These are phyloP conservation scores for Metschnikowia continentalis DNA, from an alignment of 805 yeast species.

Conservation along the genomic window DNA sequence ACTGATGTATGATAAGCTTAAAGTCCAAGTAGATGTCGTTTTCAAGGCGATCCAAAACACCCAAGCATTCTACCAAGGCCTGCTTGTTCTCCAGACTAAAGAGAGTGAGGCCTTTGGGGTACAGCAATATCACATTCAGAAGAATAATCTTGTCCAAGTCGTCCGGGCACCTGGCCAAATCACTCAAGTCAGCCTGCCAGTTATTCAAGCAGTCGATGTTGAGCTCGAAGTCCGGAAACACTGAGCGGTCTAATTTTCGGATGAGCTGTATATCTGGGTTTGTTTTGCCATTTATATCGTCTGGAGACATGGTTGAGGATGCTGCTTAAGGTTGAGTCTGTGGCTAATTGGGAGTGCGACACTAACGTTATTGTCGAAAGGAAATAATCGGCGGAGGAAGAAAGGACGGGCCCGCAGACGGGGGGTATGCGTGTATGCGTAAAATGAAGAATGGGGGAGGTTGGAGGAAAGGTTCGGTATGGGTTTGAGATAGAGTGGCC, in stretches of 20 bases:
- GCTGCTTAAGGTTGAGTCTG: not conserved
- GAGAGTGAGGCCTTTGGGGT: slow-evolving; percentile 7
- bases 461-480: not conserved
- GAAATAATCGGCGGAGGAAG: not conserved
- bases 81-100: slow-evolving; percentile 7
- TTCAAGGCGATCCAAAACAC: slow-evolving; percentile 12
- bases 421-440: not conserved
- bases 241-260: slow-evolving; percentile 6
- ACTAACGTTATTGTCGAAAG: not conserved
- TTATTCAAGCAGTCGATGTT: slow-evolving; percentile 26
- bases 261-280: slow-evolving; percentile 2
- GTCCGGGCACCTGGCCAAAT: slow-evolving; percentile 19
- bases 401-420: no score
- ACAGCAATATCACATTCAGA: slow-evolving; percentile 23
- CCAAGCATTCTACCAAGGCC: slow-evolving; percentile 16
- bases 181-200: slow-evolving; percentile 37
- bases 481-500: not conserved
- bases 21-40: slow-evolving; percentile 26
- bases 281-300: not conserved
- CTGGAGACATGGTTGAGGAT: not conserved
- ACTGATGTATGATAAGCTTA: slow-evolving; percentile 26
- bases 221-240: slow-evolving; percentile 22
- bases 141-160: slow-evolving; percentile 19
- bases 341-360: not conserved
- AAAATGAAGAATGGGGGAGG: not conserved